Evolutionary conservation across 1,284 basidiomycete genomes (phyloP), one percentile per base, ranked within the genome.

Genomic region (Sanguinoderma infundibulare): DNA sequence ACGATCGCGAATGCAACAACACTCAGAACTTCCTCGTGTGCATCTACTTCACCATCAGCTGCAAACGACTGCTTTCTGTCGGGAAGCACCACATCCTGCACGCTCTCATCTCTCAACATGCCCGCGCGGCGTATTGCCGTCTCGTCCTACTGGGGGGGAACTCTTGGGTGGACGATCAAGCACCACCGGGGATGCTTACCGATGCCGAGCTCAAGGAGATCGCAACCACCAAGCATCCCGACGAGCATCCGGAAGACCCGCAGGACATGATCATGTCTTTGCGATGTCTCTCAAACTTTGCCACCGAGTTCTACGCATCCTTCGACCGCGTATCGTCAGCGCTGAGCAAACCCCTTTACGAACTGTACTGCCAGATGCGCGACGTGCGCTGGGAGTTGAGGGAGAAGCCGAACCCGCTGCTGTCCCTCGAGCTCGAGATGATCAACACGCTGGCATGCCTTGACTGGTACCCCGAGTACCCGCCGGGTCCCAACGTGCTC

Each of bases 81-180:
- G 61, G 59, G 6, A 44, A 57, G 20, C 44, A 38, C 17, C 55
- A 52, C 14, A 20, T 67, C 28, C 35, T 53, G 20, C 30, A 24
- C 5, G 2, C n/a, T 8, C 17, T 60, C 20, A 12, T 22, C n/a
- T 24, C n/a, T 32, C 14, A 9, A 15, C 12, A 38, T 20, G 36
- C 52, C 12, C 39, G 52, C 28, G 64, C 60, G 60, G 50, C 49
- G 7, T 52, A 60, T 14, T 28, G 56, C 12, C 63, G 65, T 17
- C 24, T 70, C 34, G 55, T 67, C 15, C 67, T 63, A 51, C 24
- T 67, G 26, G 66, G 63, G 7, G 60, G 61, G 2, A 42, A 51
- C 40, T 22, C 56, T 26, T 3, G 39, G 5, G 24, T n/a, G 55
- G 50, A 60, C 17, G 55, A 60, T 24, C 59, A 46, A 17, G 61